A percentile compares a stretch with the other conserved stretches of the same genome.
Evolutionary conservation across 768 basidiomycete genomes (phyloP).

Genomic region (Leccinum subgranulosum): DNA sequence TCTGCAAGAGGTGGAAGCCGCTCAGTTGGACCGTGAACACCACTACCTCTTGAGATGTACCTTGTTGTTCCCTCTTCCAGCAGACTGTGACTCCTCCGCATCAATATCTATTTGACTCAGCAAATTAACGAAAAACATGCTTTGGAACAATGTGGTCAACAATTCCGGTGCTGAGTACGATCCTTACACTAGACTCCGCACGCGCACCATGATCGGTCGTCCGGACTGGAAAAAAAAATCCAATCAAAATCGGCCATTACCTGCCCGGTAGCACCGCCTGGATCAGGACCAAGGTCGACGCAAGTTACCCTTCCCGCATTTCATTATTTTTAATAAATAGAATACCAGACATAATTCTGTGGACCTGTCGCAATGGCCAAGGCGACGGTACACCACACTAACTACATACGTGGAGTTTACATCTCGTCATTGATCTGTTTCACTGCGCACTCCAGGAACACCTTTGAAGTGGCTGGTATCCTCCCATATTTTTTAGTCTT

Average conservation of each 20-base stretch:
- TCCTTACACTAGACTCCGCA: slow-evolving; percentile 81
- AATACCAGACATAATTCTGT: slow-evolving; percentile 74
- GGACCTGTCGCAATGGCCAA: slow-evolving; percentile 76
- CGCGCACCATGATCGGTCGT: slow-evolving; percentile 88
- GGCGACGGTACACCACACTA: slow-evolving; percentile 55
- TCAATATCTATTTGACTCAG: slow-evolving; percentile 88
- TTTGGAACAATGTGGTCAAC: slow-evolving; percentile 90
- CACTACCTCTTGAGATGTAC: background rate
- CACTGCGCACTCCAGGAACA: slow-evolving; percentile 11
- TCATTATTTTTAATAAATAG: background rate
- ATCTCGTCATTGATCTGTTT: background rate
- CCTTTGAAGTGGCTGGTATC: slow-evolving; percentile 6
- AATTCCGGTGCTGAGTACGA: slow-evolving; percentile 84
- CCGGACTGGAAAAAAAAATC: slow-evolving; percentile 83
- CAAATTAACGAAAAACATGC: slow-evolving; percentile 80
- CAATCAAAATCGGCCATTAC: too few relatives aligned
- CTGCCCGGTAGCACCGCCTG: slow-evolving; percentile 75
- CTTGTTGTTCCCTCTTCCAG: slow-evolving; percentile 36
- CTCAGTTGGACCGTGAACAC: slow-evolving; percentile 81
- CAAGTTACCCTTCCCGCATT: slow-evolving; percentile 7
- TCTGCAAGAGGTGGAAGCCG: slow-evolving; percentile 82
- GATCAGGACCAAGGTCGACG: slow-evolving; percentile 50
- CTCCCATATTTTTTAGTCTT: background rate
- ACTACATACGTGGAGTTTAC: slow-evolving; percentile 58
- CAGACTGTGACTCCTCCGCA: slow-evolving; percentile 57